A percentile compares a stretch with the other conserved stretches of the same genome.
Conservation (phyloP, 768 basidiomycete species). For the Strobilomyces dryophilus region DNA sequence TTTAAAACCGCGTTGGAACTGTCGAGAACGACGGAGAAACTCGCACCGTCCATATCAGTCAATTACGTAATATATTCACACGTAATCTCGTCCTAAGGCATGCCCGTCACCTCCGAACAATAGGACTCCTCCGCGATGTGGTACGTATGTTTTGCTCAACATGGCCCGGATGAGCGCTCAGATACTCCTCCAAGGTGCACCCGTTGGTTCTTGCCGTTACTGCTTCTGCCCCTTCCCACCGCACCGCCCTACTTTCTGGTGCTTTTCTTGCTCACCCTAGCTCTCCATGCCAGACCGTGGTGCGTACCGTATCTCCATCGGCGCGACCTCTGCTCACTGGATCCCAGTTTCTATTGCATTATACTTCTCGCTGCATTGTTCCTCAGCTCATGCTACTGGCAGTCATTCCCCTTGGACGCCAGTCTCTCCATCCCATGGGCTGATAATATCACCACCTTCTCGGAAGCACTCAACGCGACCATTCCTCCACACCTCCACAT, state of each 20-base stretch:
- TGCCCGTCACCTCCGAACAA: not conserved
- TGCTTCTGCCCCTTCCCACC: slow-evolving; percentile 73
- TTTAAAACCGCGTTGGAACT: slow-evolving; percentile 22
- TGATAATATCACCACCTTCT: slow-evolving; percentile 68
- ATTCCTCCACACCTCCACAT: slow-evolving; percentile 38
- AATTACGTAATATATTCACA: slow-evolving; percentile 12
- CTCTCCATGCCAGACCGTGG: slow-evolving; percentile 83
- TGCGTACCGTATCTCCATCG: slow-evolving; percentile 32
- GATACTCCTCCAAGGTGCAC: slow-evolving; percentile 58
- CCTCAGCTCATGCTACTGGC: slow-evolving; percentile 87
- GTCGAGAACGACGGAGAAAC: slow-evolving; percentile 31
- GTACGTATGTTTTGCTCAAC: slow-evolving; percentile 35
- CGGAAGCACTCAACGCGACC: slow-evolving; percentile 55
- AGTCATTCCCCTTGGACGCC: slow-evolving; percentile 65
- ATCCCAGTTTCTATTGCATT: slow-evolving; percentile 78
- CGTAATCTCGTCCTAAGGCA: slow-evolving; percentile 12
- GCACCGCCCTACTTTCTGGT: slow-evolving; percentile 78
- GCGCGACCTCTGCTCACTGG: slow-evolving; percentile 4
- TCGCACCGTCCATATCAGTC: not conserved
- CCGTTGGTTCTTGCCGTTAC: slow-evolving; percentile 77
- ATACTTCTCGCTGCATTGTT: slow-evolving; percentile 78
- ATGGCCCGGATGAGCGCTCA: not conserved
- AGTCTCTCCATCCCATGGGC: slow-evolving; percentile 64
- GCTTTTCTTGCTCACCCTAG: slow-evolving; percentile 72
- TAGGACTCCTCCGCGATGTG: slow-evolving; percentile 40